Base-by-base conservation (phyloP, 2,329 filamentous ascomycete genomes). In the Colletotrichum godetiae region DNA sequence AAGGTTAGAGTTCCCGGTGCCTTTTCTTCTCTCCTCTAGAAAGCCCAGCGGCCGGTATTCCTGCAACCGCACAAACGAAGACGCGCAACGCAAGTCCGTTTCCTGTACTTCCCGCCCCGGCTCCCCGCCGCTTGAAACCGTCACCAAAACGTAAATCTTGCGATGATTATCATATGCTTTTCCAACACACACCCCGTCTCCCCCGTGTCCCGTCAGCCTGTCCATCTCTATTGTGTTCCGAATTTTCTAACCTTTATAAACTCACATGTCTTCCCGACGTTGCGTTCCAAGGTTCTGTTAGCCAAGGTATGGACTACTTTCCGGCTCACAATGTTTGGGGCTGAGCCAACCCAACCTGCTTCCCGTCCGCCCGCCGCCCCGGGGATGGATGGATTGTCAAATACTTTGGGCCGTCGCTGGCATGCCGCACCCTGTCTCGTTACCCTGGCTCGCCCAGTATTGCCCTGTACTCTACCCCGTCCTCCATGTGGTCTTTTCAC, bases 61-160 rank as follows among this genome's bases (percentile, higher is more conserved):
- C 13, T 15, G 10, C 22, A 62, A 37, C 19, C 57, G 29, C n/a
- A 31, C 15, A 22, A n/a, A 49, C n/a, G n/a, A n/a, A n/a, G 27
- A 12, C 55, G 55, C 29, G 15, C 55, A n/a, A 57, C 55, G 55
- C 42, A 53, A n/a, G 29, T 35, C 60, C 19, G 46, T 55, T 55
- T 37, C 46, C 31, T 33, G 61, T 37, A 49, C 42, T 53, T 19
- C 6, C 60, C 27, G 55, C 12, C 3, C 19, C 11, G 11, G 19
- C 37, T 22, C 60, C 60, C 60, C 60, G 60, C 46, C 60, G 46
- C 31, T 64, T 37, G 61, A 55, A 64, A 64, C 61, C 49, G n/a
- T 19, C n/a, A 55, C 8, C 29, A 22, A 64, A 64, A 55, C 46
- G n/a, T 31, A 55, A 49, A 49, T 64, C 12, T 53, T 33, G 31